These are phyloP conservation scores for Talaromyces verruculosus DNA, from an alignment of 2,329 filamentous ascomycete genomes.

Conservation along the genomic window DNA sequence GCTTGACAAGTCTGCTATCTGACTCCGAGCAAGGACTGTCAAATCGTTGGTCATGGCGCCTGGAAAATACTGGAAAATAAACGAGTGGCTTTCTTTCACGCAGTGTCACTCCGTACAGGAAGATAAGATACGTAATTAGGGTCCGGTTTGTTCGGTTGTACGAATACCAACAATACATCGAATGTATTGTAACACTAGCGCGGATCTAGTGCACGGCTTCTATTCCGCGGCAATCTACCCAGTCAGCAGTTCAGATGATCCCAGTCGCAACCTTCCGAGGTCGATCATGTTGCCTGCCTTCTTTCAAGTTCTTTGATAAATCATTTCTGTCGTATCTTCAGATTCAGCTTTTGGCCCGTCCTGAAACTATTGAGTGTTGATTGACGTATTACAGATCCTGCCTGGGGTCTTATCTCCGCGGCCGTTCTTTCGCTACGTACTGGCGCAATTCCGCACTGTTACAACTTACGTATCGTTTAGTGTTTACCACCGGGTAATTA, in stretches of 20 bases:
- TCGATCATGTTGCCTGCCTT: background rate
- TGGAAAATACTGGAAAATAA: background rate
- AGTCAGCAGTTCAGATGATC: background rate
- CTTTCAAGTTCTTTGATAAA: background rate
- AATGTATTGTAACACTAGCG: background rate
- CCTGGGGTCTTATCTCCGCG: background rate
- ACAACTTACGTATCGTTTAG: background rate
- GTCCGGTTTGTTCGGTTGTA: background rate
- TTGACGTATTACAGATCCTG: background rate
- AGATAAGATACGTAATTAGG: background rate
- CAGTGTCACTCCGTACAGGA: background rate
- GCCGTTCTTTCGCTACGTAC: background rate
- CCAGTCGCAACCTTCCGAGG: background rate
- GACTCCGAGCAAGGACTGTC: background rate
- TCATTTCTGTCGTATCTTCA: background rate
- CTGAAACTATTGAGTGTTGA: background rate
- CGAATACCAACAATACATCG: background rate
- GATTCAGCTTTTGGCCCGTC: background rate
- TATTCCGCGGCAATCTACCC: conserved; percentile 9
- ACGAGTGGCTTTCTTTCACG: background rate
- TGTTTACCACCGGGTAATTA: background rate
- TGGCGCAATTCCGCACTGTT: background rate
- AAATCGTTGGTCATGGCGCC: background rate
- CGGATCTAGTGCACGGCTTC: background rate
- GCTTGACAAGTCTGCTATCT: background rate